phyloP scores from a whole-genome alignment of 176 grass and related monocot genomes.

The Triticum timopheevii region DNA sequence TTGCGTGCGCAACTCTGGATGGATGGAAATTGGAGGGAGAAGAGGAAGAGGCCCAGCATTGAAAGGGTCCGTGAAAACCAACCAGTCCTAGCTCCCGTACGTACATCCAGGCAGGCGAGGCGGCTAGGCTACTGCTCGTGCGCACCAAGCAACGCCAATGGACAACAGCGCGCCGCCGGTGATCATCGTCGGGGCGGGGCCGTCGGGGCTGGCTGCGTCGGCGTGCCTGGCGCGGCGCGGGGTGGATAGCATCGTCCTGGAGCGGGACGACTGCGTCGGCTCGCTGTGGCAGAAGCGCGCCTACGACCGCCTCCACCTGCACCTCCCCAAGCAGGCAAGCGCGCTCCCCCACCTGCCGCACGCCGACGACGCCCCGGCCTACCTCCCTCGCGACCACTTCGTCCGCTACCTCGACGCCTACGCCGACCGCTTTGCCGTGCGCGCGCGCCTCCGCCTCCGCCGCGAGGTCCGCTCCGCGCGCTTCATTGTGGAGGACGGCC shows the following conservation, averaged over 20 bases:
- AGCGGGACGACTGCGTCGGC: constrained; percentile 3
- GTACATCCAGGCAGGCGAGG: too few relatives aligned
- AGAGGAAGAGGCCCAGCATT: too few relatives aligned
- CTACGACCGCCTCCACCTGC: constrained; percentile 3
- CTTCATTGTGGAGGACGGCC: neutral
- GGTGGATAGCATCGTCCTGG: neutral
- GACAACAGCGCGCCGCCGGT: neutral
- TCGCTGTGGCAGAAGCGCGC: constrained; percentile 3
- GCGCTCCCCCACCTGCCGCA: neutral
- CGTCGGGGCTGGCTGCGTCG: neutral
- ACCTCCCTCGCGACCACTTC: neutral
- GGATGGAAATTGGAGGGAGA: too few relatives aligned
- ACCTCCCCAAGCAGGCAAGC: neutral
- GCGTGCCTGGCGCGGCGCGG: neutral
- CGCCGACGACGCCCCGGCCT: neutral
- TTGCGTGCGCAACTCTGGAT: too few relatives aligned
- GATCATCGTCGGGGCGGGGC: neutral
- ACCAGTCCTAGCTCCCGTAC: too few relatives aligned
- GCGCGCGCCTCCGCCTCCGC: neutral
- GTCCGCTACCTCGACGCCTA: neutral
- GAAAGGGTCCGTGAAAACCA: too few relatives aligned
- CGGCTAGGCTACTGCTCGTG: too few relatives aligned
- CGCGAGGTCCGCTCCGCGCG: neutral
- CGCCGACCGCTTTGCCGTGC: neutral
- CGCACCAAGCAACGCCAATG: neutral